phyloP scores from a whole-genome alignment of 179 eudicot genomes.

The Beta macrorhiza region DNA sequence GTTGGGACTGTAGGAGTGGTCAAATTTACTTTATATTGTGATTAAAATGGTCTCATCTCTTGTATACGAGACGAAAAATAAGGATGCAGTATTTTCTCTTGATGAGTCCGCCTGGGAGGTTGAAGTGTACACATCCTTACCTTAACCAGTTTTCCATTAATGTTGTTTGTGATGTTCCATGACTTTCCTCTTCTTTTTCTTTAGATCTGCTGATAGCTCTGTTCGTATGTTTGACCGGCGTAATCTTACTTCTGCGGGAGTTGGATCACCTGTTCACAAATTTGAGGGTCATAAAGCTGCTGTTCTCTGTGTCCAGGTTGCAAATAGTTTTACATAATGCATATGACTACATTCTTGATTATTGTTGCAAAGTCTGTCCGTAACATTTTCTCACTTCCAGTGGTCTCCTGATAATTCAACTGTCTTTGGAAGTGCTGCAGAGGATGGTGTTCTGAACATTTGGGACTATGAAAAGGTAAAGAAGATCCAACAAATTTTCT shows the following conservation, averaged over 20 bases:
- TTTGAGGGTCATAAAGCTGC: slow-evolving; percentile 90
- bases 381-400: slow-evolving; percentile 41
- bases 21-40: slow-evolving; percentile 5
- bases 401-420: slow-evolving; percentile 98
- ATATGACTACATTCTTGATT: slow-evolving; percentile 10
- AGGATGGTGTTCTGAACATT: slow-evolving; percentile 89
- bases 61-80: background rate
- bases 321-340: slow-evolving; percentile 11
- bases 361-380: slow-evolving; percentile 1
- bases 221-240: slow-evolving; percentile 94
- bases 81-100: background rate
- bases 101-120: background rate
- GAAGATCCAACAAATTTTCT: background rate
- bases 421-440: slow-evolving; percentile 97
- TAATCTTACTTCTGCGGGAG: slow-evolving; percentile 70
- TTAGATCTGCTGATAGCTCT: slow-evolving; percentile 91
- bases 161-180: background rate
- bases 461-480: slow-evolving; percentile 89
- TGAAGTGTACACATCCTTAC: background rate
- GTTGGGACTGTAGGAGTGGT: background rate
- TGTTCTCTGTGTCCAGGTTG: slow-evolving; percentile 94
- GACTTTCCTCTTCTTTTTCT: slow-evolving; percentile 11
- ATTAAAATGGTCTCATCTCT: background rate
- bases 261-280: slow-evolving; percentile 73
- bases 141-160: background rate